phyloP scores from a whole-genome alignment of 495 filamentous ascomycete species.

The Thozetella sp. region DNA sequence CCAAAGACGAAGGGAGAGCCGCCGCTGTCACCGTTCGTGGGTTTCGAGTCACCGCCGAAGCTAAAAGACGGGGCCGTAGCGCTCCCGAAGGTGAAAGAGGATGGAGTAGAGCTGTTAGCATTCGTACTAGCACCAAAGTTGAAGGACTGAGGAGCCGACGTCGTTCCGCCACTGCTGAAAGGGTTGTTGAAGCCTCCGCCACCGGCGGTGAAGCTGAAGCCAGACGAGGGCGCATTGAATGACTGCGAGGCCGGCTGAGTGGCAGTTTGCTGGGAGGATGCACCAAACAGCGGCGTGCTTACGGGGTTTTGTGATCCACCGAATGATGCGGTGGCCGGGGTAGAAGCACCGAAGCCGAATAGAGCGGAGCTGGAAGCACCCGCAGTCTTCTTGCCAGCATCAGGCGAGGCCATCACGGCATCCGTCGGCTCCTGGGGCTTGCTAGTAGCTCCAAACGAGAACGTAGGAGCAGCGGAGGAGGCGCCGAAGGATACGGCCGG shows the following conservation, averaged over 20 bases:
- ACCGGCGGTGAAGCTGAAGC: slow-evolving; percentile 22
- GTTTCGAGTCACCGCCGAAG: slow-evolving; percentile 26
- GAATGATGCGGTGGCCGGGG: slow-evolving; percentile 7
- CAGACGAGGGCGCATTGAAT: neutral
- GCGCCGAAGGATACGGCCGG: slow-evolving; percentile 17
- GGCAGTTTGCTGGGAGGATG: slow-evolving; percentile 9
- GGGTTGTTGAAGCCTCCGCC: slow-evolving; percentile 40
- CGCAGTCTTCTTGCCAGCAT: neutral
- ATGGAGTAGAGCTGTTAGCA: slow-evolving; percentile 15
- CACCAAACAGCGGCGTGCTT: slow-evolving; percentile 21
- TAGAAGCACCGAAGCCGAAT: slow-evolving; percentile 22
- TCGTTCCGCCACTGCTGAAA: slow-evolving; percentile 28
- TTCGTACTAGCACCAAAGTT: slow-evolving; percentile 32
- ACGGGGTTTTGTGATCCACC: neutral
- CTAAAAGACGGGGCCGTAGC: slow-evolving; percentile 22
- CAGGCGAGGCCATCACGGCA: slow-evolving; percentile 1
- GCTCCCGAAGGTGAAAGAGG: slow-evolving; percentile 27
- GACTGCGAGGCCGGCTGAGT: slow-evolving; percentile 7
- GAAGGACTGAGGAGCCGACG: slow-evolving; percentile 34
- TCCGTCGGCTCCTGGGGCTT: neutral
- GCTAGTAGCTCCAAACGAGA: slow-evolving; percentile 19
- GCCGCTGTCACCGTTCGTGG: slow-evolving; percentile 12
- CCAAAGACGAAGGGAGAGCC: slow-evolving; percentile 14
- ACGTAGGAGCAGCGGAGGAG: slow-evolving; percentile 13
- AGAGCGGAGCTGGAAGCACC: slow-evolving; percentile 5